Evolutionary conservation across 148 eudicot species (phyloP).

Genomic region (Suaeda aralocaspica): DNA sequence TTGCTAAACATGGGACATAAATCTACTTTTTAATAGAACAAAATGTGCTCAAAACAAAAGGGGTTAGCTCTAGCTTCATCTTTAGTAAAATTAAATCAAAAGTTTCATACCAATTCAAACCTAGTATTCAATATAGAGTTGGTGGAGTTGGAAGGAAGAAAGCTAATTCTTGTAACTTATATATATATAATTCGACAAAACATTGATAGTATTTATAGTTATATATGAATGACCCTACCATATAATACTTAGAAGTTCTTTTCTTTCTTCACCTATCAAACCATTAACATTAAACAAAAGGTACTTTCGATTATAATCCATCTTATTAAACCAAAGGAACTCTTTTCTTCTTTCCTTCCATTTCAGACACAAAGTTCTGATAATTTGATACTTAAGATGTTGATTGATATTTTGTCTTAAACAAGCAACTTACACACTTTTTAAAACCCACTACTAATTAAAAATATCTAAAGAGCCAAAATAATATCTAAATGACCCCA

Average conservation of each 20-base stretch:
- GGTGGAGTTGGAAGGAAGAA: constrained; percentile 9
- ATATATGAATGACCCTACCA: constrained; percentile 9
- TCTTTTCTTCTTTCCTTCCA: neutral
- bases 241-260: constrained; percentile 8
- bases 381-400: neutral
- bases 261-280: neutral
- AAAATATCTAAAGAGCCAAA: too few relatives aligned
- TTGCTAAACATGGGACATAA: too few relatives aligned
- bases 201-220: neutral
- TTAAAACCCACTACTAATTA: too few relatives aligned
- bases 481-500: too few relatives aligned
- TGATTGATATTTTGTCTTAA: neutral
- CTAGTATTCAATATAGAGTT: neutral
- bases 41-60: neutral
- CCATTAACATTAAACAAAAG: neutral
- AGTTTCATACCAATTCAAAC: constrained; percentile 7
- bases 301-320: neutral
- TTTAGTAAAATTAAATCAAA: neutral
- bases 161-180: too few relatives aligned
- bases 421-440: neutral
- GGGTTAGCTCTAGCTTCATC: neutral
- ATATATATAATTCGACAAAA: too few relatives aligned
- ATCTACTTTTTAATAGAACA: too few relatives aligned
- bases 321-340: neutral
- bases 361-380: neutral